phyloP scores from a whole-genome alignment of 1,284 basidiomycete genomes.

The Testicularia cyperi region DNA sequence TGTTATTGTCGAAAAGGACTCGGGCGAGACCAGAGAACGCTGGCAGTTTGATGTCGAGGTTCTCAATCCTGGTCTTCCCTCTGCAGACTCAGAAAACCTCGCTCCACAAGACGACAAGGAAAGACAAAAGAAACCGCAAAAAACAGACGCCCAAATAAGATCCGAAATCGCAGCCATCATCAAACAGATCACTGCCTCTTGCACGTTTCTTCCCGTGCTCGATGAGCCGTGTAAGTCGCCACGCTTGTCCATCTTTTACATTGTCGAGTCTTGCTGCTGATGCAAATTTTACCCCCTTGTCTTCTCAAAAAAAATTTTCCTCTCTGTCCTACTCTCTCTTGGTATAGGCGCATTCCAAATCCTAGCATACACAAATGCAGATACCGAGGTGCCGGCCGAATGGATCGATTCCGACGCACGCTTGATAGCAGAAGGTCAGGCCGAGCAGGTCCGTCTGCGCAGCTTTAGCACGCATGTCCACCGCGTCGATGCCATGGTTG shows the following conservation, averaged over 20 bases:
- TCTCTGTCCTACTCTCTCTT: not conserved
- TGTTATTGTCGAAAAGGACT: slow-evolving; percentile 93
- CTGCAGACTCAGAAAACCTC: not conserved
- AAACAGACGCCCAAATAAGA: slow-evolving; percentile 85
- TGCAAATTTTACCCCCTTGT: not conserved
- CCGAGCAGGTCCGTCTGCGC: slow-evolving; percentile 79
- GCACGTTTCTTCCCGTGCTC: slow-evolving; percentile 91
- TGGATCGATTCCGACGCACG: slow-evolving; percentile 95
- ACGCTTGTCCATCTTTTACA: not conserved
- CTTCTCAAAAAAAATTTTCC: not conserved
- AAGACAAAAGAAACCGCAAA: slow-evolving; percentile 45
- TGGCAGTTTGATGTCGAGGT: slow-evolving; percentile 98
- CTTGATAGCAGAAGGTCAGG: slow-evolving; percentile 90
- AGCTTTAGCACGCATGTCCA: slow-evolving; percentile 62
- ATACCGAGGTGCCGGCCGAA: slow-evolving; percentile 78
- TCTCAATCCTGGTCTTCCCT: slow-evolving; percentile 56
- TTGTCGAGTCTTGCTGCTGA: not conserved
- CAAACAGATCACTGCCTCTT: slow-evolving; percentile 95
- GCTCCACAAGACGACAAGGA: not conserved
- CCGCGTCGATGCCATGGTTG: slow-evolving; percentile 61
- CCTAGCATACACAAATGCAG: slow-evolving; percentile 74
- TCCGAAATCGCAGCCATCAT: slow-evolving; percentile 96
- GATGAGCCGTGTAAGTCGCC: slow-evolving; percentile 81
- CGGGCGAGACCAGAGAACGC: slow-evolving; percentile 83
- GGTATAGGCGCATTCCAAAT: slow-evolving; percentile 81